phyloP scores from a whole-genome alignment of 441 rosid species.

The Gossypium davidsonii region DNA sequence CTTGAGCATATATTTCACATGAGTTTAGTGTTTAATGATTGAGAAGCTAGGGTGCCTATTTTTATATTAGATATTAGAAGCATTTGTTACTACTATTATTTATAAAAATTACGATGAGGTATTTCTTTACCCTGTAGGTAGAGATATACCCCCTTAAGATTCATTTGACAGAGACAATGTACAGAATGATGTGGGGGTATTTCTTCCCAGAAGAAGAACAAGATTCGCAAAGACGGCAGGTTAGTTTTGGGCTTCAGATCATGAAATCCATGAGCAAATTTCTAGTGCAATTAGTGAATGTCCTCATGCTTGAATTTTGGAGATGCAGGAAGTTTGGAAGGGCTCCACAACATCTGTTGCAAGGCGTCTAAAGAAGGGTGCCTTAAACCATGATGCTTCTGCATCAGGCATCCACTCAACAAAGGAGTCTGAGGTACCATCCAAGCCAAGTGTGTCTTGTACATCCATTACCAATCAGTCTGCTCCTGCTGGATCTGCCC shows the following conservation, averaged over 20 bases:
- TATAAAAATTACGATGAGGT: not conserved
- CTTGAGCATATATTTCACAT: not conserved
- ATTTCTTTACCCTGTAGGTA: constrained; percentile 45
- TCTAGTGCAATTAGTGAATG: constrained; percentile 11
- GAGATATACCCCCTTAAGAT: constrained; percentile 94
- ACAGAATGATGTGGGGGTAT: constrained; percentile 95
- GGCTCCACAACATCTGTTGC: constrained; percentile 91
- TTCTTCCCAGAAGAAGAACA: constrained; percentile 95
- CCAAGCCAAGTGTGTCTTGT: constrained; percentile 39
- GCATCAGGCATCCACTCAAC: constrained; percentile 40
- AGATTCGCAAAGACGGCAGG: constrained; percentile 96
- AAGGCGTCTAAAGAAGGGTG: constrained; percentile 82
- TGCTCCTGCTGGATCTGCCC: constrained; percentile 32
- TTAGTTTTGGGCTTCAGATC: constrained; percentile 20
- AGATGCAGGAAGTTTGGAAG: constrained; percentile 90
- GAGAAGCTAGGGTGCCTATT: not conserved
- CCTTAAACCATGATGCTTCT: constrained; percentile 48
- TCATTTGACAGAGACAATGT: constrained; percentile 91
- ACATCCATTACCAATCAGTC: constrained; percentile 29
- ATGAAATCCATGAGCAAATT: constrained; percentile 14
- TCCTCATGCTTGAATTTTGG: constrained; percentile 19
- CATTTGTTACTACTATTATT: not conserved
- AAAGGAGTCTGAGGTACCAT: constrained; percentile 54
- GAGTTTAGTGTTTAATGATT: not conserved
- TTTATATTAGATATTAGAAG: not conserved